Conservation (phyloP, 768 basidiomycete genomes). For the Collybiopsis luxurians region DNA sequence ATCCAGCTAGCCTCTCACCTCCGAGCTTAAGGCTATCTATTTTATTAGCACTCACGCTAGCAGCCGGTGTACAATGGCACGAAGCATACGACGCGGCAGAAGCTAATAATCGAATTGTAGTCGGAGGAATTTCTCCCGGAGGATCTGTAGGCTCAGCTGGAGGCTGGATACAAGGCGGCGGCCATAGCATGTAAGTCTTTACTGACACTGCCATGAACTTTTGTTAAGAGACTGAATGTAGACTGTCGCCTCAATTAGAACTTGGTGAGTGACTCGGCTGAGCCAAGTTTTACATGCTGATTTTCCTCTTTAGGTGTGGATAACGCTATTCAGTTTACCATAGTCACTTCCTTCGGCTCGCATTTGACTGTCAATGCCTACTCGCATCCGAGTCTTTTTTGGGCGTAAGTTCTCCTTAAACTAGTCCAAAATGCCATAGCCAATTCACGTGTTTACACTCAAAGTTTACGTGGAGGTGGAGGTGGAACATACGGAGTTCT, state of each 20-base stretch:
- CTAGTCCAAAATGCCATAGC: too few species aligned
- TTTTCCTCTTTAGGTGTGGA: slow-evolving; percentile 35
- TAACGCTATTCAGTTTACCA: slow-evolving; percentile 41
- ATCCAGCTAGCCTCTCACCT: neutral
- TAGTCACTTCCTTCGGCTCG: slow-evolving; percentile 40
- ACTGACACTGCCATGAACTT: too few species aligned
- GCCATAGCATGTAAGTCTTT: slow-evolving; percentile 34
- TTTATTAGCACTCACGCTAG: slow-evolving; percentile 26
- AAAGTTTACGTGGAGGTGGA: slow-evolving; percentile 36
- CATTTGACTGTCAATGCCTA: slow-evolving; percentile 36
- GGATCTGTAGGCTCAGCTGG: slow-evolving; percentile 46
- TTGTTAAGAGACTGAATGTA: too few species aligned
- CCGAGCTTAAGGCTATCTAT: neutral
- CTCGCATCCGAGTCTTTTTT: slow-evolving; percentile 45
- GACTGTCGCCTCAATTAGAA: slow-evolving; percentile 32
- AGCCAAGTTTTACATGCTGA: neutral
- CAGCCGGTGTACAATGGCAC: slow-evolving; percentile 44
- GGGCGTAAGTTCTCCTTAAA: slow-evolving; percentile 16
- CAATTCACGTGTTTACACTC: too few species aligned
- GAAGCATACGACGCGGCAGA: slow-evolving; percentile 39
- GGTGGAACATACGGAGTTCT: slow-evolving; percentile 49
- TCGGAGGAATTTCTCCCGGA: slow-evolving; percentile 39
- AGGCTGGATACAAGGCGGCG: slow-evolving; percentile 48
- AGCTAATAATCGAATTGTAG: slow-evolving; percentile 34
- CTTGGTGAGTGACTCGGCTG: slow-evolving; percentile 28